These are phyloP conservation scores for Agrocybe praecox DNA, from an alignment of 768 basidiomycete species.

Conservation along the genomic window DNA sequence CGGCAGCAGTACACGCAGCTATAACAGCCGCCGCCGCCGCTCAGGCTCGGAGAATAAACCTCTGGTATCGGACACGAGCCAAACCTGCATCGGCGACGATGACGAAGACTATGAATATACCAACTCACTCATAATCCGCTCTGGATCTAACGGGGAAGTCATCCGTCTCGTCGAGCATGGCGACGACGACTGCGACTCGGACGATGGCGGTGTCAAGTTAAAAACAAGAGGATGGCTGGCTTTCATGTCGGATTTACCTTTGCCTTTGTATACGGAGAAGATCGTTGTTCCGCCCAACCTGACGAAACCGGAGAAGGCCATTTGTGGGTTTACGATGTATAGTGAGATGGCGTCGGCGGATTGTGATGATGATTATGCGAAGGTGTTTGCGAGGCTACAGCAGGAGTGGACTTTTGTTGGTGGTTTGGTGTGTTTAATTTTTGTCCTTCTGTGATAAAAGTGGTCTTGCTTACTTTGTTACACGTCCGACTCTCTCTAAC, in stretches of 20 bases:
- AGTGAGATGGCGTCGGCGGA: constrained; percentile 51
- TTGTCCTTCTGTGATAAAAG: not conserved
- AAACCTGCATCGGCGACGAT: not conserved
- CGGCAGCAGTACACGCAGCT: not conserved
- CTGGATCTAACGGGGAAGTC: constrained; percentile 2
- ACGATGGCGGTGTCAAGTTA: not conserved
- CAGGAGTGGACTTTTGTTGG: constrained; percentile 70
- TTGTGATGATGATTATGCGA: constrained; percentile 52
- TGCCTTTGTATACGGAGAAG: constrained; percentile 47
- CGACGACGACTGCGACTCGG: not conserved
- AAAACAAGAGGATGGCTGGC: constrained; percentile 15
- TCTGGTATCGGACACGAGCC: not conserved
- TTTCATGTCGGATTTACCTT: constrained; percentile 19
- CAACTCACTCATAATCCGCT: not conserved
- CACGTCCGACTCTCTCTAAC: too few relatives aligned
- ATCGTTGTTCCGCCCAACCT: constrained; percentile 3
- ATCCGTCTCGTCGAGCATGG: constrained; percentile 1
- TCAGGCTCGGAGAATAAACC: not conserved
- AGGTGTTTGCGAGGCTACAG: constrained; percentile 47
- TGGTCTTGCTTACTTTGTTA: not conserved
- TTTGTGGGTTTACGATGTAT: constrained; percentile 44
- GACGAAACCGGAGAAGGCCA: not conserved
- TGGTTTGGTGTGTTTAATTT: constrained; percentile 49
- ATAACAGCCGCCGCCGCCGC: not conserved
- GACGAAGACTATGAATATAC: not conserved